Base-by-base conservation (phyloP, 2,329 filamentous ascomycete genomes). In the Fusarium hostae region DNA sequence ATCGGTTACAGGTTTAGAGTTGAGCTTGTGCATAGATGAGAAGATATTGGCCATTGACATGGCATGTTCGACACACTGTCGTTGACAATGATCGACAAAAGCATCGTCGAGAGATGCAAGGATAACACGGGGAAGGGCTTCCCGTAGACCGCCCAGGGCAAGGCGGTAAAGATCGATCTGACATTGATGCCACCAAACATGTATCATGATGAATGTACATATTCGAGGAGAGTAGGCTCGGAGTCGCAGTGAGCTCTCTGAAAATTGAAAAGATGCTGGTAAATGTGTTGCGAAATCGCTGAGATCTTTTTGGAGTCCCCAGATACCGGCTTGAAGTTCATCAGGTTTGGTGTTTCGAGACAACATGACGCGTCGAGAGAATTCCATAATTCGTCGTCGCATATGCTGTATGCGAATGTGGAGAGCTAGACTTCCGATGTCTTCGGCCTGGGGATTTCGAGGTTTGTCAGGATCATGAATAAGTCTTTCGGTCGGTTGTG, bases 151-250 rank as follows among this genome's bases (percentile, higher is more conserved):
- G 0, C 81, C 81, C 11, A 89, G 80, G 5, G 84, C 86, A 10
- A 88, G 80, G 3, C 87, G 85, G 68, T 88, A 89, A 5, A 89
- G 79, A 72, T 89, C 87, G 69, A 86, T 86, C 71, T 89, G 84
- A 63, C 87, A 89, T 67, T 89, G 87, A 32, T 86, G 82, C 86
- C 86, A 89, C 86, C 85, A 87, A 12, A 89, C 81, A 68, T 89
- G 87, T 13, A 88, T 89, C 86, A 88, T 89, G 73, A 89, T 81
- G 64, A 87, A 89, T 44, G 87, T 86, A 66, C 86, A 88, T 9
- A 89, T 82, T 6, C 87, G 82, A 4, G 87, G 85, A 2, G 87
- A 89, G 71, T 89, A 89, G 5, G 86, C 86, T 9, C 87, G 84
- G 28, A 89, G 79, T 18, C 86, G 83, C 7, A 89, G 79, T 34